Evolutionary conservation across 2,329 filamentous ascomycete genomes (phyloP).

Genomic region (Aspergillus japonicus): DNA sequence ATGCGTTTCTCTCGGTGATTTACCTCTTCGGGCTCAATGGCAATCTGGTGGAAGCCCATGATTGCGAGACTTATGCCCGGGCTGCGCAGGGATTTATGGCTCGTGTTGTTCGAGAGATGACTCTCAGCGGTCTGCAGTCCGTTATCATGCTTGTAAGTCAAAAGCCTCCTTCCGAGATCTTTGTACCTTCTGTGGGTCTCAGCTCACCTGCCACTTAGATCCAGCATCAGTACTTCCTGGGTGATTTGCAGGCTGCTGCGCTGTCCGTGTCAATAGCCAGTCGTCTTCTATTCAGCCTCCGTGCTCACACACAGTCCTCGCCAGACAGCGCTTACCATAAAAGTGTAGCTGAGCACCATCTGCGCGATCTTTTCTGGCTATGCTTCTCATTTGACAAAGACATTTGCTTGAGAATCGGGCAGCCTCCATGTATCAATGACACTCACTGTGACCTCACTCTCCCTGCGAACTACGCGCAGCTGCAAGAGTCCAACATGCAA

Average conservation of each 20-base stretch:
- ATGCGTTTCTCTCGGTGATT: too few relatives aligned
- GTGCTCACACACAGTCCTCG: background rate
- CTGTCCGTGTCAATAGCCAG: constrained; percentile 17
- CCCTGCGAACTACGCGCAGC: background rate
- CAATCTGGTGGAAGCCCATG: background rate
- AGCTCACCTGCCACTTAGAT: constrained; percentile 1
- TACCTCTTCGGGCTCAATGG: too few relatives aligned
- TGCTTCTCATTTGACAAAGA: constrained; percentile 22
- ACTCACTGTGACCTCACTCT: constrained; percentile 9
- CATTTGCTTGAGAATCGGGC: constrained; percentile 14
- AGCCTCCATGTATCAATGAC: constrained; percentile 7
- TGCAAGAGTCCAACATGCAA: background rate
- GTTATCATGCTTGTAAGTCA: too few relatives aligned
- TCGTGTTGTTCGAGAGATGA: constrained; percentile 15
- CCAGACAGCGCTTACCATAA: too few relatives aligned
- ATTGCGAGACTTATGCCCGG: constrained; percentile 14
- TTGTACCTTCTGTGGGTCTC: too few relatives aligned
- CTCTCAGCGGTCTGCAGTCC: background rate
- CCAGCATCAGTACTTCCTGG: constrained; percentile 17
- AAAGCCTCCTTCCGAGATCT: too few relatives aligned
- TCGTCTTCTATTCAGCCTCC: constrained; percentile 15
- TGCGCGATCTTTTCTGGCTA: constrained; percentile 19
- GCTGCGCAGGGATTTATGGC: constrained; percentile 7
- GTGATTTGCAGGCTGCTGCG: constrained; percentile 16
- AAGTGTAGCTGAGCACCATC: too few relatives aligned